phyloP scores from a whole-genome alignment of 1,139 yeast genomes.

The Blastobotrys serpentis region DNA sequence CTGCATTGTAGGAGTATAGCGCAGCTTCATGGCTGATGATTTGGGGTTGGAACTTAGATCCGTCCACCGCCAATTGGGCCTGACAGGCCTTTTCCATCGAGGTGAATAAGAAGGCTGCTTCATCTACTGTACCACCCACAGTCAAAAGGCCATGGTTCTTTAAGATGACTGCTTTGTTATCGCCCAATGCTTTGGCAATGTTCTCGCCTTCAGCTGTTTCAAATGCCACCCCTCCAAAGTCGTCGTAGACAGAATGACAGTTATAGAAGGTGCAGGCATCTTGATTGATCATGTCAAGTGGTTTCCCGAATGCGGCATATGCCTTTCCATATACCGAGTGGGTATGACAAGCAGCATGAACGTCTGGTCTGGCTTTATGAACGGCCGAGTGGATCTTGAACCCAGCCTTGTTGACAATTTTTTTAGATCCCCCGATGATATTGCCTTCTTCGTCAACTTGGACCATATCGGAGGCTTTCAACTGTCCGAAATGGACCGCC shows the following conservation, averaged over 20 bases:
- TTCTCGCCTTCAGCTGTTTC: slow-evolving; percentile 66
- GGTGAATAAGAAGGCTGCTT: slow-evolving; percentile 72
- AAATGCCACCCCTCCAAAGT: slow-evolving; percentile 79
- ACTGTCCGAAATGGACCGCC: slow-evolving; percentile 66
- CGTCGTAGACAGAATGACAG: slow-evolving; percentile 60
- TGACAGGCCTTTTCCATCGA: slow-evolving; percentile 69
- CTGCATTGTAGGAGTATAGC: slow-evolving; percentile 58
- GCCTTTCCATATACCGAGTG: slow-evolving; percentile 77
- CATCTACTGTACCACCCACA: slow-evolving; percentile 75
- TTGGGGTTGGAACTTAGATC: slow-evolving; percentile 39
- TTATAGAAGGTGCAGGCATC: slow-evolving; percentile 70
- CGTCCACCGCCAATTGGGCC: slow-evolving; percentile 66
- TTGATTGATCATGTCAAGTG: slow-evolving; percentile 76
- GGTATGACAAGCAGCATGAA: slow-evolving; percentile 78
- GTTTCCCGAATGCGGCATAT: slow-evolving; percentile 67
- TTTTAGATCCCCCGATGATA: slow-evolving; percentile 63
- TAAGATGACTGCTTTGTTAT: slow-evolving; percentile 61
- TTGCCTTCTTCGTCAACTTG: slow-evolving; percentile 72
- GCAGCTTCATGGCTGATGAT: slow-evolving; percentile 66
- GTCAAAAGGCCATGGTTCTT: slow-evolving; percentile 83
- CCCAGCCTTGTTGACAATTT: slow-evolving; percentile 75
- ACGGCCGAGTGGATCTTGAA: slow-evolving; percentile 78
- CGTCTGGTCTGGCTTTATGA: slow-evolving; percentile 75
- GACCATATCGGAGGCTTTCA: slow-evolving; percentile 72
- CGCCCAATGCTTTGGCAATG: slow-evolving; percentile 66